phyloP scores from a whole-genome alignment of 2,329 filamentous ascomycete species.

The Botrytis sinoallii region DNA sequence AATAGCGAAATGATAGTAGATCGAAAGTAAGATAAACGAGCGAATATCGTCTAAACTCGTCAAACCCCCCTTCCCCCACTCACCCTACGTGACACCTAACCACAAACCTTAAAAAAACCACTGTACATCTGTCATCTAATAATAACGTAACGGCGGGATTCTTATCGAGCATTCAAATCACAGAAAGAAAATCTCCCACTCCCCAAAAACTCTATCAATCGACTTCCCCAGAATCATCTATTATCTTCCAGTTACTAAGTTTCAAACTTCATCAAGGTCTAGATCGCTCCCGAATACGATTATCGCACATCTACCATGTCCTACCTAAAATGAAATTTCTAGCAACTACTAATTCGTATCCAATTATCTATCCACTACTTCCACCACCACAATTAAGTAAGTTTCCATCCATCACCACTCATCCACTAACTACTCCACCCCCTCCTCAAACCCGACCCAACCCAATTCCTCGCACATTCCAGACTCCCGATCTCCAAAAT shows the following conservation, averaged over 20 bases:
- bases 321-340: neutral
- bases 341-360: neutral
- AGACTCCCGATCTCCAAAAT: too few relatives aligned
- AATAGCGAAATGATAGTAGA: neutral
- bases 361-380: neutral
- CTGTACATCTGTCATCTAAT: neutral
- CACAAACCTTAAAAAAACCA: neutral
- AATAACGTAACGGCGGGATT: too few relatives aligned
- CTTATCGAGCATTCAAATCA: neutral
- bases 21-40: neutral
- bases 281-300: neutral
- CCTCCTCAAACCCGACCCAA: too few relatives aligned
- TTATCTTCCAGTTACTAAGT: neutral
- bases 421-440: neutral
- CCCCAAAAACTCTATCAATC: neutral
- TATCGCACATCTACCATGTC: neutral
- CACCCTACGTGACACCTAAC: neutral
- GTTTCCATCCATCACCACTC: accelerated
- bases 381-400: neutral
- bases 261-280: neutral
- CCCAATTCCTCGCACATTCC: too few relatives aligned
- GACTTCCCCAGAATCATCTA: neutral
- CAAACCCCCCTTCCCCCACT: too few relatives aligned
- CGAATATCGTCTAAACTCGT: neutral
- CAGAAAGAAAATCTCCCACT: neutral